These are phyloP conservation scores for Ampelomyces quisqualis DNA, from an alignment of 2,329 filamentous ascomycete genomes.

Conservation along the genomic window DNA sequence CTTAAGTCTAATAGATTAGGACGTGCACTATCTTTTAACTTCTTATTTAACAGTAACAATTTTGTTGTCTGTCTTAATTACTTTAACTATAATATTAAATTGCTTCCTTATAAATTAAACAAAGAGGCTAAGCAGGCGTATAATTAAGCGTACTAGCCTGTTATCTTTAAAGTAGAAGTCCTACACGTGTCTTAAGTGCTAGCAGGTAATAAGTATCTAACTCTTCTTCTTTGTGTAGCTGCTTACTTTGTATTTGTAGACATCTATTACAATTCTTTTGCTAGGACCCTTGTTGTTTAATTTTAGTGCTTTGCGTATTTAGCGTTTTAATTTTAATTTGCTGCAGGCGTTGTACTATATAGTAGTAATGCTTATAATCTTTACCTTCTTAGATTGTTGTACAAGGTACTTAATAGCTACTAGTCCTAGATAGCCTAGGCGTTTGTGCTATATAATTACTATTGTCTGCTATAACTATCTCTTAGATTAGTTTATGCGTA, in stretches of 20 bases:
- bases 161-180: constrained; percentile 8
- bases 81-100: constrained; percentile 4
- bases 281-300: too few species aligned
- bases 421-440: not conserved
- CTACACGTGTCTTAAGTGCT: not conserved
- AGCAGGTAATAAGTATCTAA: constrained; percentile 2
- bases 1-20: constrained; percentile 1
- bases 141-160: constrained; percentile 1
- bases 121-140: not conserved
- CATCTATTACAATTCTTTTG: too few species aligned
- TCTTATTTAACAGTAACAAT: constrained; percentile 2
- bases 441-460: not conserved
- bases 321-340: too few species aligned
- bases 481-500: not conserved
- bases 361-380: too few species aligned
- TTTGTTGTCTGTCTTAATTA: constrained; percentile 5
- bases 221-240: constrained; percentile 6
- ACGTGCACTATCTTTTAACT: not conserved
- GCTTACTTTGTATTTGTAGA: constrained; percentile 2
- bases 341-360: too few species aligned
- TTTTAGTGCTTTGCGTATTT: too few species aligned
- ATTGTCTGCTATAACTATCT: not conserved
- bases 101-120: constrained; percentile 1
- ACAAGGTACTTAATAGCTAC: not conserved
- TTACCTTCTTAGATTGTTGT: too few species aligned